These are phyloP conservation scores for Penicillium turbatum DNA, from an alignment of 495 filamentous ascomycete genomes.

Conservation along the genomic window DNA sequence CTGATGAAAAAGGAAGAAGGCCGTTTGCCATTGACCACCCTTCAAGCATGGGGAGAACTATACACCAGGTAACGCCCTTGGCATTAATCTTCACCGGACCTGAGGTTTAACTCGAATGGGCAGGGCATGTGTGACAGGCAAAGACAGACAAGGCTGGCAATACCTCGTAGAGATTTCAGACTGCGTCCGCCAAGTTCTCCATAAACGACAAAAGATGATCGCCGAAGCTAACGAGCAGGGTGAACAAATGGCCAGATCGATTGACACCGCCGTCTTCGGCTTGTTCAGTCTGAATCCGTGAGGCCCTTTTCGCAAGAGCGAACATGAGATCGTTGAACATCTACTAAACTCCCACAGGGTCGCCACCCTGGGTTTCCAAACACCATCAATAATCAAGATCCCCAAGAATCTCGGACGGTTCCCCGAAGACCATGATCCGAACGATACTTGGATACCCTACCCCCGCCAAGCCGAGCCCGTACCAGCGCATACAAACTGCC, in stretches of 20 bases:
- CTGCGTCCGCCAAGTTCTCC: background rate
- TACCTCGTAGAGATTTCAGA: constrained; percentile 11
- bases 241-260: constrained; percentile 1
- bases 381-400: constrained; percentile 3
- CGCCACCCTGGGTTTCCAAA: constrained; percentile 10
- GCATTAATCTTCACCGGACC: background rate
- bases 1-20: constrained; percentile 14
- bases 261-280: constrained; percentile 3
- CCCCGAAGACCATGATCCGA: constrained; percentile 9
- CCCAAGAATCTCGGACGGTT: background rate
- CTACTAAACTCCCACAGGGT: constrained; percentile 1
- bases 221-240: constrained; percentile 1
- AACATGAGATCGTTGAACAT: background rate
- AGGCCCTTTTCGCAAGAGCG: background rate
- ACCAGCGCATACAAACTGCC: constrained; percentile 14
- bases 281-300: constrained; percentile 4
- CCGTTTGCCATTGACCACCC: constrained; percentile 9
- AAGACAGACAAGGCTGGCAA: constrained; percentile 16
- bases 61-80: constrained; percentile 3
- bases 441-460: constrained; percentile 20
- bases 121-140: constrained; percentile 16
- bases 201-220: background rate
- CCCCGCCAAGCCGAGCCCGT: constrained; percentile 3
- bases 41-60: constrained; percentile 13
- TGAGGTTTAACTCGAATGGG: background rate